Evolutionary conservation across 768 basidiomycete genomes (phyloP).

Genomic region (Sistotremastrum niveocremeum): DNA sequence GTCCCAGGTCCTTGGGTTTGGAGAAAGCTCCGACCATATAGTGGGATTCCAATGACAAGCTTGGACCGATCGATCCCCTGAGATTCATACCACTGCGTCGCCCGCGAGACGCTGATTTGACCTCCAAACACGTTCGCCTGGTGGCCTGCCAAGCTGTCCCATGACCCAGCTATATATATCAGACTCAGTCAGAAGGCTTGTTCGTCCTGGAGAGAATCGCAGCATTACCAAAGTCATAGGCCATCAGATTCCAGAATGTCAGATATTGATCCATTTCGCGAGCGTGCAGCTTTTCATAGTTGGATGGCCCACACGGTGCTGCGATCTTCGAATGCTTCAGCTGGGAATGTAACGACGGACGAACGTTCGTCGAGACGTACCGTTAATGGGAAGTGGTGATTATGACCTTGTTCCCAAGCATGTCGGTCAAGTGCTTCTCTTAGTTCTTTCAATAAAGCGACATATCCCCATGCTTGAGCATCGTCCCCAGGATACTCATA

Average conservation of each 20-base stretch:
- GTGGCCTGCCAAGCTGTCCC: slow-evolving; percentile 33
- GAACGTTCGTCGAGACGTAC: slow-evolving; percentile 26
- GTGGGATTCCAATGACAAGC: slow-evolving; percentile 80
- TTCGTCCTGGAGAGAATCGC: background rate
- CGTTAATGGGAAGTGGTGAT: slow-evolving; percentile 59
- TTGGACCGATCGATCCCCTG: slow-evolving; percentile 67
- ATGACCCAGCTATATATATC: slow-evolving; percentile 25
- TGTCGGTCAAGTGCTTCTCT: slow-evolving; percentile 65
- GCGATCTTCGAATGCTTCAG: slow-evolving; percentile 45
- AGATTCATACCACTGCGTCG: slow-evolving; percentile 55
- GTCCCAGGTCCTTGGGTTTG: slow-evolving; percentile 72
- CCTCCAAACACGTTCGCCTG: slow-evolving; percentile 78
- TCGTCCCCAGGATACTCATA: slow-evolving; percentile 85
- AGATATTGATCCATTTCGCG: slow-evolving; percentile 78
- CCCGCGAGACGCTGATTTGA: slow-evolving; percentile 45
- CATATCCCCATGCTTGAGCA: slow-evolving; percentile 70
- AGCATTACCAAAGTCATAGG: slow-evolving; percentile 63
- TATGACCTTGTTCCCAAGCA: slow-evolving; percentile 40
- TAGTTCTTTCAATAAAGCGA: slow-evolving; percentile 65
- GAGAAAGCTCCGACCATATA: slow-evolving; percentile 88
- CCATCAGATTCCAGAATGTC: slow-evolving; percentile 98
- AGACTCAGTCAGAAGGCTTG: slow-evolving; percentile 2
- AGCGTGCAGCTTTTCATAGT: slow-evolving; percentile 69
- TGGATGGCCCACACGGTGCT: slow-evolving; percentile 81
- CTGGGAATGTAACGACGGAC: background rate